These are phyloP conservation scores for Tuber brumale DNA, from an alignment of 495 filamentous ascomycete genomes.

Conservation along the genomic window DNA sequence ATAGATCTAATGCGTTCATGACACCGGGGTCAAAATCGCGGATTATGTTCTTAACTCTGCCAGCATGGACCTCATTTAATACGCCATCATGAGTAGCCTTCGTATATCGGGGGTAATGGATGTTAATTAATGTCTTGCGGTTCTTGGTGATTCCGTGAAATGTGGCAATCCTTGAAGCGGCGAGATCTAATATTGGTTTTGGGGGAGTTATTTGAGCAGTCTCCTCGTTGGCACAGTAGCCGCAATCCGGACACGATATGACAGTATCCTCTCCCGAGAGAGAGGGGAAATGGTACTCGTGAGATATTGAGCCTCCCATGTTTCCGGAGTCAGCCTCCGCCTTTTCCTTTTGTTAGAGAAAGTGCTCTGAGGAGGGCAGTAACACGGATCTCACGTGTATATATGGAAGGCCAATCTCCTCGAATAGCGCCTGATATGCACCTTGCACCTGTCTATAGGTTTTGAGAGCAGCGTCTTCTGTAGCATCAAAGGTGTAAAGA, in stretches of 20 bases:
- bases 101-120: conserved; percentile 25
- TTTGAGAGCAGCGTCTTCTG: conserved; percentile 55
- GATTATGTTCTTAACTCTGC: conserved; percentile 64
- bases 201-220: conserved; percentile 48
- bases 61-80: conserved; percentile 57
- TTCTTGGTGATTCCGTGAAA: conserved; percentile 38
- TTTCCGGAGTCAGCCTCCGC: conserved; percentile 90
- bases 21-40: conserved; percentile 67
- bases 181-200: conserved; percentile 27
- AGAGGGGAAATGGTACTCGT: conserved; percentile 88
- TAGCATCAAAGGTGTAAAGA: conserved; percentile 88
- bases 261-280: conserved; percentile 78
- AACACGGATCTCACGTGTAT: conserved; percentile 47
- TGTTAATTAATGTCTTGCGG: conserved; percentile 30
- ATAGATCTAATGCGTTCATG: conserved; percentile 55
- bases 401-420: conserved; percentile 76
- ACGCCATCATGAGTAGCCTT: conserved; percentile 3
- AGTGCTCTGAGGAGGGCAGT: background rate
- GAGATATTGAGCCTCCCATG: conserved; percentile 86
- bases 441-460: conserved; percentile 68
- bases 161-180: conserved; percentile 18
- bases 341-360: conserved; percentile 7
- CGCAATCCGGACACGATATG: conserved; percentile 65
- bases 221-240: conserved; percentile 80
- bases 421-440: conserved; percentile 68